A percentile compares a stretch with the other conserved stretches of the same genome.
Evolutionary conservation across 331 rosid genomes (phyloP).

Genomic region (Rosa hybrid): DNA sequence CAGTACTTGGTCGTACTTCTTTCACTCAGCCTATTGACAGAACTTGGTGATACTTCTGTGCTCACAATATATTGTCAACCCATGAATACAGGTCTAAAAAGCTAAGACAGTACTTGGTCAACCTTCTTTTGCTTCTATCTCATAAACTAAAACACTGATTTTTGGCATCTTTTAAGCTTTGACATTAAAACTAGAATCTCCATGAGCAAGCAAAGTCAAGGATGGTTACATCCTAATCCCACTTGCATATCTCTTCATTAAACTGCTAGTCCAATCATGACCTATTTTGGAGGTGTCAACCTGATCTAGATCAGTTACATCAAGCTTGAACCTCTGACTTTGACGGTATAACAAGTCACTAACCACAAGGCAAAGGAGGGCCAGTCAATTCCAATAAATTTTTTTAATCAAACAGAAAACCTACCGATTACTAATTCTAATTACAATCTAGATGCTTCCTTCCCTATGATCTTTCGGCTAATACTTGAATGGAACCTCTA

Average conservation of each 20-base stretch:
- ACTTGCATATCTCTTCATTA: not conserved
- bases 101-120: not conserved
- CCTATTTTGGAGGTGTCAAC: not conserved
- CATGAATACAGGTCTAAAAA: not conserved
- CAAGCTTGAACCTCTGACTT: not conserved
- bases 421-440: not conserved
- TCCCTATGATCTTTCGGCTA: not conserved
- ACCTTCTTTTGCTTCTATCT: not conserved
- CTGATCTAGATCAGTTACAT: not conserved
- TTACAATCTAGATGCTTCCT: not conserved
- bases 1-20: not conserved
- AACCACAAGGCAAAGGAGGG: not conserved
- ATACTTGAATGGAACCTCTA: not conserved
- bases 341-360: not conserved
- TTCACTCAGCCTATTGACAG: not conserved
- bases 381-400: not conserved
- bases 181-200: not conserved
- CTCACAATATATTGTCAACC: not conserved
- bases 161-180: not conserved
- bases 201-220: not conserved
- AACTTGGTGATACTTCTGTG: not conserved
- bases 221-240: not conserved
- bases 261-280: not conserved
- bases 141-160: not conserved
- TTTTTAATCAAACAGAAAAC: not conserved